These are phyloP conservation scores for Chiua virens DNA, from an alignment of 768 basidiomycete species.

Conservation along the genomic window DNA sequence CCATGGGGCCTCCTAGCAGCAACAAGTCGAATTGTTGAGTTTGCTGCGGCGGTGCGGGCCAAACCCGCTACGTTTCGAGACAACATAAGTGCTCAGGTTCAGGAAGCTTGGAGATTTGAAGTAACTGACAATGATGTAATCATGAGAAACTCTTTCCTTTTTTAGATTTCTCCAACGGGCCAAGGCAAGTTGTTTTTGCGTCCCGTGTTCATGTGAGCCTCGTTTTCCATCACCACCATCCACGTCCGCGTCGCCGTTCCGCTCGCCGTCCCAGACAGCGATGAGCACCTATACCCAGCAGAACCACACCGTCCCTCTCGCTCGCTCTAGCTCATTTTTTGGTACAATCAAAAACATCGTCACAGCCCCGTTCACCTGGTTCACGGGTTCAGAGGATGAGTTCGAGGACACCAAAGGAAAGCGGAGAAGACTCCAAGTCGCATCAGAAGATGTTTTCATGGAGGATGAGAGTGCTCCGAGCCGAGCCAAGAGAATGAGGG, in stretches of 20 bases:
- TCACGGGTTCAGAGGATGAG: slow-evolving; percentile 52
- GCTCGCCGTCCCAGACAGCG: slow-evolving; percentile 18
- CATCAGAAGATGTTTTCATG: slow-evolving; percentile 23
- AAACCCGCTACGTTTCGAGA: slow-evolving; percentile 9
- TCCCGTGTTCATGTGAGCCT: slow-evolving; percentile 9
- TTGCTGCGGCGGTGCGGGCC: neutral
- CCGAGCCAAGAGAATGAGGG: slow-evolving; percentile 52
- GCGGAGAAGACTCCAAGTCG: slow-evolving; percentile 46
- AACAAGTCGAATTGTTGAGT: slow-evolving; percentile 3
- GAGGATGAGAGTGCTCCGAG: slow-evolving; percentile 34
- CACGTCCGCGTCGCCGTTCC: slow-evolving; percentile 17
- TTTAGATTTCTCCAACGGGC: slow-evolving; percentile 1
- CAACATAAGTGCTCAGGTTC: slow-evolving; percentile 20
- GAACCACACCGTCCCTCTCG: slow-evolving; percentile 35
- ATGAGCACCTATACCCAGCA: slow-evolving; percentile 33
- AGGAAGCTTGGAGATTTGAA: too few species aligned
- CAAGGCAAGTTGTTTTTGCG: slow-evolving; percentile 24
- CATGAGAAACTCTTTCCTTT: slow-evolving; percentile 16
- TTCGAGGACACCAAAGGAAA: slow-evolving; percentile 53
- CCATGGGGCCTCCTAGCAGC: neutral
- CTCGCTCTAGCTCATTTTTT: slow-evolving; percentile 58
- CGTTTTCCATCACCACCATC: slow-evolving; percentile 24
- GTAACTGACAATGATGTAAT: neutral
- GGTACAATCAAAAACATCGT: slow-evolving; percentile 67
- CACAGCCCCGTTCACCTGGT: slow-evolving; percentile 57